These are phyloP conservation scores for Botryosphaeria dothidea DNA, from an alignment of 2,329 filamentous ascomycete species.

Conservation along the genomic window DNA sequence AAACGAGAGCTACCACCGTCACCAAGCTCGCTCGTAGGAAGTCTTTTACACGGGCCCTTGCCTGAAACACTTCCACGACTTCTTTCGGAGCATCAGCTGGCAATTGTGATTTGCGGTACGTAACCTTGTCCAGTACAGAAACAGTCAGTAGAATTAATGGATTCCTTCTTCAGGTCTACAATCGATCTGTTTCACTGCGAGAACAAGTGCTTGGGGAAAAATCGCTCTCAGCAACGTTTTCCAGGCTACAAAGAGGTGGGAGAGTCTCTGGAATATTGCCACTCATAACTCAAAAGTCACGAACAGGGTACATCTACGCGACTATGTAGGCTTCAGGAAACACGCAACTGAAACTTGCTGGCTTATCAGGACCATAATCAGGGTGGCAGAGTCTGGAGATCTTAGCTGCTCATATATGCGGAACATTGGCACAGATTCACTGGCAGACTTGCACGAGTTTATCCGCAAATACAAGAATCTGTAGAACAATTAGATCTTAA, in stretches of 20 bases:
- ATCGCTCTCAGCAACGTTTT: not conserved
- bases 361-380: not conserved
- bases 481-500: conserved; percentile 28
- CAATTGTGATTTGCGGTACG: not conserved
- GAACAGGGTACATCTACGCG: not conserved
- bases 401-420: not conserved
- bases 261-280: not conserved
- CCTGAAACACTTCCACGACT: not conserved
- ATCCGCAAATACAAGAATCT: not conserved
- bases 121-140: too few relatives aligned
- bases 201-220: not conserved
- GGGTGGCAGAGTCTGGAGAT: not conserved
- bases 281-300: not conserved
- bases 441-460: not conserved
- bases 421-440: not conserved
- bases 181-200: not conserved
- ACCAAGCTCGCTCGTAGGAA: too few relatives aligned
- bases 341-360: not conserved
- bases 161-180: too few relatives aligned
- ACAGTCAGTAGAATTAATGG: too few relatives aligned
- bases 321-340: too few relatives aligned
- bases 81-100: not conserved
- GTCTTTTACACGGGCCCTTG: too few relatives aligned
- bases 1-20: too few relatives aligned
- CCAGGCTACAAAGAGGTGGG: not conserved